These are phyloP conservation scores for Clarireedia paspali DNA, from an alignment of 2,329 filamentous ascomycete species.

Conservation along the genomic window DNA sequence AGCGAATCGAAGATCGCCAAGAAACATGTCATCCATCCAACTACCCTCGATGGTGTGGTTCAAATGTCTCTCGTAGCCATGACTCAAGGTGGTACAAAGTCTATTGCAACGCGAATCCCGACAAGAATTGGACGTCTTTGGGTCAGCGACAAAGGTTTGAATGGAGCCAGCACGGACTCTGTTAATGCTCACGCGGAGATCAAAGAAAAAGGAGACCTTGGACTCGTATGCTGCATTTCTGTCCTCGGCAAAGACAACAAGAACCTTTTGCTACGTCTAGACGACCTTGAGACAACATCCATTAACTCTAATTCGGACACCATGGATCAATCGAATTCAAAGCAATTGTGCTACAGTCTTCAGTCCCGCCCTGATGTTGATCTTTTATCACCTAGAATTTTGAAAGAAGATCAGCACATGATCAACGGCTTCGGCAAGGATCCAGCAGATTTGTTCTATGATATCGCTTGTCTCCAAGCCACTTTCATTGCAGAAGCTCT, in stretches of 20 bases:
- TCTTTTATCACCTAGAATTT: background rate
- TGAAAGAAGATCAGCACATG: background rate
- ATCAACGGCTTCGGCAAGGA: background rate
- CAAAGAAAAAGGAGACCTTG: background rate
- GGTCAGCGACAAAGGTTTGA: background rate
- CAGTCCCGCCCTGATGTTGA: conserved; percentile 6
- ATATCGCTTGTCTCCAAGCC: background rate
- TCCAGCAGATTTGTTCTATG: background rate
- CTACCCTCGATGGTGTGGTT: conserved; percentile 44
- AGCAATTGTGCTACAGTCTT: background rate
- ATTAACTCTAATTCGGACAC: background rate
- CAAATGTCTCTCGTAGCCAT: conserved; percentile 4
- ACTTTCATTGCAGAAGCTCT: background rate
- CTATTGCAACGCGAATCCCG: background rate
- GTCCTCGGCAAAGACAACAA: background rate
- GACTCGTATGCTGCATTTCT: background rate
- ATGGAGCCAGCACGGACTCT: background rate
- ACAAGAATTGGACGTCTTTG: background rate
- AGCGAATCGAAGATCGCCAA: background rate
- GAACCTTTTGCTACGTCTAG: background rate
- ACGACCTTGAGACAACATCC: background rate
- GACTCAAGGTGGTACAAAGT: background rate
- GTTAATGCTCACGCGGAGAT: background rate
- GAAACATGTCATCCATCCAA: conserved; percentile 46
- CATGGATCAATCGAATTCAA: background rate